phyloP scores from a whole-genome alignment of 768 basidiomycete genomes.

The Mycena floridula region DNA sequence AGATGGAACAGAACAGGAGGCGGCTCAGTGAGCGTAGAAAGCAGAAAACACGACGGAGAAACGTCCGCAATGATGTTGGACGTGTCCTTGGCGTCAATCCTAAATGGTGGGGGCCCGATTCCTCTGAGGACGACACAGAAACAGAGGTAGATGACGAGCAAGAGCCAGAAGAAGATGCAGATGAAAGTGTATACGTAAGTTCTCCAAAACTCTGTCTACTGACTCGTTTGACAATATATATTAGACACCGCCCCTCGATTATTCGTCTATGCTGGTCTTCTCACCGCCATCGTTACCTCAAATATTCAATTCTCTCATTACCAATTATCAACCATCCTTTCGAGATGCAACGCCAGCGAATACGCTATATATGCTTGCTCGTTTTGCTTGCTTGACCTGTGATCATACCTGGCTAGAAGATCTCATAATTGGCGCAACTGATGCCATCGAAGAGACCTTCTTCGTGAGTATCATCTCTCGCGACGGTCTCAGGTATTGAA shows the following conservation, averaged over 20 bases:
- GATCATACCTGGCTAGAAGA: constrained; percentile 92
- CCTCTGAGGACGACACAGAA: constrained; percentile 24
- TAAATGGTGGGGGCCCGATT: constrained; percentile 59
- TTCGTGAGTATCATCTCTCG: constrained; percentile 56
- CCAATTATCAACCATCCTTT: constrained; percentile 63
- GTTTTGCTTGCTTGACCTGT: constrained; percentile 90
- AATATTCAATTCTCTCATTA: constrained; percentile 79
- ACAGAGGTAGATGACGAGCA: constrained; percentile 37
- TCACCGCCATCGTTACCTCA: constrained; percentile 71
- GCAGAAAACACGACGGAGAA: constrained; percentile 44
- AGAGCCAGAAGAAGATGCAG: constrained; percentile 44
- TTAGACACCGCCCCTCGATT: constrained; percentile 71
- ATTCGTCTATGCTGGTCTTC: constrained; percentile 90
- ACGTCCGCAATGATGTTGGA: constrained; percentile 53
- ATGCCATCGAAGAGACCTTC: constrained; percentile 86
- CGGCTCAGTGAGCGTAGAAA: constrained; percentile 52
- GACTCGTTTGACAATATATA: constrained; percentile 13
- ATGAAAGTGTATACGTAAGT: constrained; percentile 44
- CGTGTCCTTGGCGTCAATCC: constrained; percentile 48
- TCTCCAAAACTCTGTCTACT: constrained; percentile 1
- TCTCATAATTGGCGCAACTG: constrained; percentile 83
- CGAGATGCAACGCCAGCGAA: constrained; percentile 86
- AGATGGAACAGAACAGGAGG: constrained; percentile 64
- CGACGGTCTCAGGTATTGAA: constrained; percentile 7
- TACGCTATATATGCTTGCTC: constrained; percentile 80